A percentile compares a stretch with the other conserved stretches of the same genome.
phyloP scores from a whole-genome alignment of 805 yeast genomes.

The Ogataea degrootiae region DNA sequence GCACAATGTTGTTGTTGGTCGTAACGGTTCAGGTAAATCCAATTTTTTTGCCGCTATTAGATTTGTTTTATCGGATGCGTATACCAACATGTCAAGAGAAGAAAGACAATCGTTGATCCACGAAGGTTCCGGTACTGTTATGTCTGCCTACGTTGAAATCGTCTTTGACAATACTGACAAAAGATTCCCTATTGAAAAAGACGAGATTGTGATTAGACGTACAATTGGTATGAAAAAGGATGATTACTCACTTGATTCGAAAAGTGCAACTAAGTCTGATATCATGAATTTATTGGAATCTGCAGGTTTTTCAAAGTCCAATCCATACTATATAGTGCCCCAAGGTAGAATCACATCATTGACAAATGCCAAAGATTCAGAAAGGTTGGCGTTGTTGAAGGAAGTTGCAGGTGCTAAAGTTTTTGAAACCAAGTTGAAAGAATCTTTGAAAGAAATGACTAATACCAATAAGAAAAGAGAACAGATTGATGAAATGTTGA shows the following conservation, averaged over 20 bases:
- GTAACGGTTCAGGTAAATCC: conserved; percentile 96
- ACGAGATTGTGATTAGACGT: conserved; percentile 72
- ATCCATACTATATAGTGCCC: conserved; percentile 95
- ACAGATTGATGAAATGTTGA: conserved; percentile 69
- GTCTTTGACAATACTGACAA: conserved; percentile 77
- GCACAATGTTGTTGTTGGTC: conserved; percentile 83
- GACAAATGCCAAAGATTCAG: conserved; percentile 84
- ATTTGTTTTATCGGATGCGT: conserved; percentile 87
- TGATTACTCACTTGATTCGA: conserved; percentile 81
- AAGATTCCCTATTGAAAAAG: conserved; percentile 64
- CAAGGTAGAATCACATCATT: conserved; percentile 88
- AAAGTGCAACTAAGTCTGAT: conserved; percentile 74
- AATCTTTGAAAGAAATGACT: conserved; percentile 74
- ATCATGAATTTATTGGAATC: conserved; percentile 78
- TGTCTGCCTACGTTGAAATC: conserved; percentile 91
- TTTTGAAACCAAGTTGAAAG: conserved; percentile 76
- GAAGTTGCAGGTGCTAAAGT: conserved; percentile 95
- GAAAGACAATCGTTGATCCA: conserved; percentile 85
- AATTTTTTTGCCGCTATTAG: conserved; percentile 93
- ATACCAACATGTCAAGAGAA: conserved; percentile 75
- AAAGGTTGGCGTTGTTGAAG: conserved; percentile 71
- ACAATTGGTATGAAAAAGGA: conserved; percentile 93
- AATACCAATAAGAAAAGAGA: conserved; percentile 64
- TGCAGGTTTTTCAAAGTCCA: conserved; percentile 86
- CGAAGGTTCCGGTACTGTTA: conserved; percentile 84